A percentile compares a stretch with the other conserved stretches of the same genome.
phyloP scores from a whole-genome alignment of 2,329 filamentous ascomycete species.

The Pseudogymnoascus sp. region DNA sequence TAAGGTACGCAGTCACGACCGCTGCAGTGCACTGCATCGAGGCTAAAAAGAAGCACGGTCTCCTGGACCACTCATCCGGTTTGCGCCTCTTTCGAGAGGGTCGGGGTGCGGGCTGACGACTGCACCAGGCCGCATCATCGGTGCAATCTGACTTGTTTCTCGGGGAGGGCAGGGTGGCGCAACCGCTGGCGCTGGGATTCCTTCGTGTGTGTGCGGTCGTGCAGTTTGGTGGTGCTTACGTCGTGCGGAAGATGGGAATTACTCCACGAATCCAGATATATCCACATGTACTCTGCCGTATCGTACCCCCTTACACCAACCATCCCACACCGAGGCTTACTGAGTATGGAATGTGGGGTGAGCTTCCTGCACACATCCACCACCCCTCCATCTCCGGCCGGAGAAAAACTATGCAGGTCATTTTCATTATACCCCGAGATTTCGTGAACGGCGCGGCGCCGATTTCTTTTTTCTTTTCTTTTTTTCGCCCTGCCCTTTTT shows the following conservation, averaged over 20 bases:
- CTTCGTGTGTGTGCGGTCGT: not conserved
- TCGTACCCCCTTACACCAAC: not conserved
- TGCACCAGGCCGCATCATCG: constrained; percentile 2
- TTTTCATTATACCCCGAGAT: constrained; percentile 2
- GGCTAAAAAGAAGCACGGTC: constrained; percentile 4
- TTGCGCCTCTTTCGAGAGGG: not conserved
- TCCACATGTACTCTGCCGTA: constrained; percentile 5
- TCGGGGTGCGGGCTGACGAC: not conserved
- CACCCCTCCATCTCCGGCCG: not conserved
- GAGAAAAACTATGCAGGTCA: not conserved
- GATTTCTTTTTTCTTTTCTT: not conserved
- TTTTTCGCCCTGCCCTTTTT: not conserved
- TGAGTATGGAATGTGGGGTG: constrained; percentile 2
- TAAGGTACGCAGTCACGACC: constrained; percentile 1
- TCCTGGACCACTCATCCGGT: not conserved
- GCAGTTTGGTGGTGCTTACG: constrained; percentile 2
- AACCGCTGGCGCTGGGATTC: constrained; percentile 1
- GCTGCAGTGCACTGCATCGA: not conserved
- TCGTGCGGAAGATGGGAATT: not conserved
- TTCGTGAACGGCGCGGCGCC: not conserved
- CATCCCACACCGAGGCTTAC: constrained; percentile 1
- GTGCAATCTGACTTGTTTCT: constrained; percentile 4
- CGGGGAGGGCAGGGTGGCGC: not conserved
- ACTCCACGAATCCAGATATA: constrained; percentile 5
- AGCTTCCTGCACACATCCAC: not conserved